Evolutionary conservation across 148 eudicot genomes (phyloP).

Genomic region (Rheum nobile): DNA sequence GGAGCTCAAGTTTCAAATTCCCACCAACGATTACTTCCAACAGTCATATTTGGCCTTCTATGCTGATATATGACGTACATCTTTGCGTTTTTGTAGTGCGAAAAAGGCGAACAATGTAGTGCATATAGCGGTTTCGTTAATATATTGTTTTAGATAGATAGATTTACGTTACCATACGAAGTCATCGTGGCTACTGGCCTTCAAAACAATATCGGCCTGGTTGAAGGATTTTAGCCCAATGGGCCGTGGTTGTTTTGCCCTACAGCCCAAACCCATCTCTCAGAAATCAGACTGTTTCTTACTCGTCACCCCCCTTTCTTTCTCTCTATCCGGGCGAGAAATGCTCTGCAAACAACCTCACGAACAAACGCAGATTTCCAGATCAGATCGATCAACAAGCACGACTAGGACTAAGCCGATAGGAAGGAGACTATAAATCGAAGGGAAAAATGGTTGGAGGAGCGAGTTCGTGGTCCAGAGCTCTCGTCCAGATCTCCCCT

Average conservation of each 20-base stretch:
- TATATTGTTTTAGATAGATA: no score
- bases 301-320: neutral
- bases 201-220: neutral
- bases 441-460: constrained; percentile 15
- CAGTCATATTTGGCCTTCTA: no score
- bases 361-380: neutral
- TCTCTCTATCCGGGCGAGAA: neutral
- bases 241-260: neutral
- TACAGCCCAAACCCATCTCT: no score
- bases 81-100: no score
- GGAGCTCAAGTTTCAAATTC: no score
- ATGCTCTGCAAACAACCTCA: neutral
- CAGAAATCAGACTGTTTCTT: neutral
- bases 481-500: constrained; percentile 76
- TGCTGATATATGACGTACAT: no score
- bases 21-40: no score
- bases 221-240: neutral
- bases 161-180: no score
- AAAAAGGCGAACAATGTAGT: no score
- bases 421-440: neutral
- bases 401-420: neutral
- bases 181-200: no score
- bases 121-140: no score
- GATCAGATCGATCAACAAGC: neutral
- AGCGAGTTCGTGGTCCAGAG: constrained; percentile 68